phyloP scores from a whole-genome alignment of 2,329 filamentous ascomycete genomes.

The Gaeumannomyces tritici region DNA sequence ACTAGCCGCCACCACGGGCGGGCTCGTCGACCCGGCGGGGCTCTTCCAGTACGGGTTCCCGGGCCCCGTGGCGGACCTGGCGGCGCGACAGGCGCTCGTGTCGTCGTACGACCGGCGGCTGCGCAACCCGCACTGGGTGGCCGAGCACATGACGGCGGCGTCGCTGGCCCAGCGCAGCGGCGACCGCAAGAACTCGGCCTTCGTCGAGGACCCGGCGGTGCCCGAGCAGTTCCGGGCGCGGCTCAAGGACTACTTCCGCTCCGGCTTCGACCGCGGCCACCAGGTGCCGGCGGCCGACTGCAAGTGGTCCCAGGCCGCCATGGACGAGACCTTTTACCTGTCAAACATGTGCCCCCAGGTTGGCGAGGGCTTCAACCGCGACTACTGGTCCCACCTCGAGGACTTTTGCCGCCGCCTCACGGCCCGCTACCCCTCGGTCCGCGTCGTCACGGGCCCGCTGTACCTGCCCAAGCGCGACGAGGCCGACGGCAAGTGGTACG shows the following conservation, averaged over 20 bases:
- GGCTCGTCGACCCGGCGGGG: slow-evolving; percentile 62
- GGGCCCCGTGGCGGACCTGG: slow-evolving; percentile 77
- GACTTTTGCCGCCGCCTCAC: slow-evolving; percentile 89
- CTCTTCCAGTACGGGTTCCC: slow-evolving; percentile 87
- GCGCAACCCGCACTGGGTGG: slow-evolving; percentile 89
- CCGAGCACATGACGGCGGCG: slow-evolving; percentile 88
- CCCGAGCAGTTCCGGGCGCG: slow-evolving; percentile 82
- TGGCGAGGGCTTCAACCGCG: slow-evolving; percentile 94
- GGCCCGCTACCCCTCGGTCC: slow-evolving; percentile 69
- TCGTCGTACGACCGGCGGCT: slow-evolving; percentile 85
- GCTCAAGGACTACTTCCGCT: slow-evolving; percentile 89
- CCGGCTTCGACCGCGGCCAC: slow-evolving; percentile 90
- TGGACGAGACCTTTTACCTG: slow-evolving; percentile 90
- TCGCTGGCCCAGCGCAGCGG: slow-evolving; percentile 67
- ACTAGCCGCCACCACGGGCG: no score
- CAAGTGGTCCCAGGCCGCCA: slow-evolving; percentile 88
- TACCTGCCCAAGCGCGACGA: slow-evolving; percentile 77
- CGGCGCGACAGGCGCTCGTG: slow-evolving; percentile 64
- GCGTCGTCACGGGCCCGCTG: slow-evolving; percentile 86
- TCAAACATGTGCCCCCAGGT: slow-evolving; percentile 98
- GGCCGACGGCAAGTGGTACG: slow-evolving; percentile 86
- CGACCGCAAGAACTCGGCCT: slow-evolving; percentile 75
- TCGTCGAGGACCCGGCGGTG: slow-evolving; percentile 71
- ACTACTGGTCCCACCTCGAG: slow-evolving; percentile 99
- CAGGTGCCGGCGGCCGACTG: slow-evolving; percentile 95